Evolutionary conservation across 495 filamentous ascomycete species (phyloP).

Genomic region (Penicillium riverlandense): DNA sequence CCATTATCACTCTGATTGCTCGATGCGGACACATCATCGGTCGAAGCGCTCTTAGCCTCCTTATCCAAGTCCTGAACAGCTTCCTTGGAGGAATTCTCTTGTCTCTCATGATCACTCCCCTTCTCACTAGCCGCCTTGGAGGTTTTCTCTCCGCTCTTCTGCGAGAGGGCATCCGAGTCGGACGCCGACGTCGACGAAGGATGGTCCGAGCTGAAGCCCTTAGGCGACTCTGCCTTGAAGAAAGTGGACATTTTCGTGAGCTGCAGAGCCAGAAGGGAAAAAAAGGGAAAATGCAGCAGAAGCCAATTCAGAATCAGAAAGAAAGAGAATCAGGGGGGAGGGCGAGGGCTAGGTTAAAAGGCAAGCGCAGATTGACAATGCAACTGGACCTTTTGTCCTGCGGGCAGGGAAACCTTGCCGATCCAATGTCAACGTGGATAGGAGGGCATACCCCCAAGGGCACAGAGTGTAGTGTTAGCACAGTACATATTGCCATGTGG

Average conservation of each 20-base stretch:
- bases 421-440: conserved; percentile 1
- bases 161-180: conserved; percentile 3
- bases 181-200: neutral
- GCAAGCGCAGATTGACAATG: conserved; percentile 5
- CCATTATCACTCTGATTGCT: conserved; percentile 3
- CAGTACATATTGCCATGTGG: conserved; percentile 7
- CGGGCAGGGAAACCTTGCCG: conserved; percentile 13
- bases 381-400: conserved; percentile 11
- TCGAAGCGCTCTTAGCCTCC: conserved; percentile 3
- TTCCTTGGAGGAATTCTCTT: conserved; percentile 1
- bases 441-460: too few relatives aligned
- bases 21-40: neutral
- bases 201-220: neutral
- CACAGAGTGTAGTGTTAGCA: neutral
- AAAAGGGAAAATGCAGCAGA: neutral
- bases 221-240: conserved; percentile 8
- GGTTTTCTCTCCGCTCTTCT: neutral
- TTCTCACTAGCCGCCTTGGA: conserved; percentile 19
- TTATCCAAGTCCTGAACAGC: conserved; percentile 4
- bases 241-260: conserved; percentile 9
- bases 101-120: conserved; percentile 12
- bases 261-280: neutral
- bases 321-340: conserved; percentile 1
- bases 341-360: neutral
- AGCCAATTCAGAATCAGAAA: neutral